These are phyloP conservation scores for Termitomyces sp. DNA, from an alignment of 768 basidiomycete species.

Conservation along the genomic window DNA sequence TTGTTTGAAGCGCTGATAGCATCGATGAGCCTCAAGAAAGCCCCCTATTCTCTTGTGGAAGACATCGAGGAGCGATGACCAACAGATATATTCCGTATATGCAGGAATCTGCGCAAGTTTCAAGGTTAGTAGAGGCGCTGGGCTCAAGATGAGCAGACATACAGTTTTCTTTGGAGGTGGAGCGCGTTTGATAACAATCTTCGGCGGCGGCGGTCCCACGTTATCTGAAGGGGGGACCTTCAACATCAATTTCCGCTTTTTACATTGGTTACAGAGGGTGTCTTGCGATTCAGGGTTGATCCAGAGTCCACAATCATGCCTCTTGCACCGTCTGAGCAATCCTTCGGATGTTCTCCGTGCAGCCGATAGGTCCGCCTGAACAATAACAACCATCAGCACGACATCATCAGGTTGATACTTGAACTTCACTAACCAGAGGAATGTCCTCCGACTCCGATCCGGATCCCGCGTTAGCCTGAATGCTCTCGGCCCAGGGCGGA, in stretches of 20 bases:
- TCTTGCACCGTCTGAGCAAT: slow-evolving; percentile 15
- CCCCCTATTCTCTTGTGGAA: slow-evolving; percentile 20
- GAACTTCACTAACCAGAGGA: slow-evolving; percentile 1
- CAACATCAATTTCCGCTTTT: slow-evolving; percentile 9
- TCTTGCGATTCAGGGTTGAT: slow-evolving; percentile 11
- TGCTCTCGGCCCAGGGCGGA: background rate
- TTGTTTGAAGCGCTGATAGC: slow-evolving; percentile 27
- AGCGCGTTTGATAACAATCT: background rate
- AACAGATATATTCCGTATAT: slow-evolving; percentile 32
- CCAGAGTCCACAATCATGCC: slow-evolving; percentile 21
- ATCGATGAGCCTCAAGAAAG: slow-evolving; percentile 33
- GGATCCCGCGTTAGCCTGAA: background rate
- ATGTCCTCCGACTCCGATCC: slow-evolving; percentile 6
- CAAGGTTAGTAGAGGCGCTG: background rate
- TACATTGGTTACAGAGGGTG: slow-evolving; percentile 25
- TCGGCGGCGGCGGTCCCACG: background rate
- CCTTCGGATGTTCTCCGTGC: background rate
- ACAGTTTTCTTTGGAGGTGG: slow-evolving; percentile 3
- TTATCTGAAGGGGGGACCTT: background rate
- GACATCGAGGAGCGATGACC: slow-evolving; percentile 23
- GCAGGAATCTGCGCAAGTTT: slow-evolving; percentile 21
- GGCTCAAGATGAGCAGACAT: background rate
- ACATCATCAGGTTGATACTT: background rate
- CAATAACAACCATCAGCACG: background rate
- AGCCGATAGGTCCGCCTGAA: slow-evolving; percentile 7